Percentiles rank a stretch among this genome's conserved stretches.
Conservation (phyloP, 768 basidiomycete species). For the Pleurotus platypus region DNA sequence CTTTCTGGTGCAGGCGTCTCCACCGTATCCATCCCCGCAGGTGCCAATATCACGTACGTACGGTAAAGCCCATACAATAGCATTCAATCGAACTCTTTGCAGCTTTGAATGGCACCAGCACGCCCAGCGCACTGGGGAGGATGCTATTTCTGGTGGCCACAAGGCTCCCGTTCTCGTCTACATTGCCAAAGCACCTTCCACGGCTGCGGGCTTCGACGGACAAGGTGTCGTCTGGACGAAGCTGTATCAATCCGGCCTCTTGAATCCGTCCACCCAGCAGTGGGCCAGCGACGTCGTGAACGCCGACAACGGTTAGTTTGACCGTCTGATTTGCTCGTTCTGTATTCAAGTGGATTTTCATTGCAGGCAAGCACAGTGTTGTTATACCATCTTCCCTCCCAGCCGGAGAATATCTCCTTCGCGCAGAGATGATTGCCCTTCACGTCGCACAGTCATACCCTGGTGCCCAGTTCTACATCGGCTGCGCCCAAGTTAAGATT, state of each 20-base stretch:
- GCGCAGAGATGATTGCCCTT: constrained; percentile 32
- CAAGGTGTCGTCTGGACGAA: constrained; percentile 52
- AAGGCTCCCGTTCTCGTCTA: constrained; percentile 50
- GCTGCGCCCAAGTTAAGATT: constrained; percentile 48
- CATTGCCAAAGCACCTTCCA: constrained; percentile 45
- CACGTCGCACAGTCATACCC: constrained; percentile 32
- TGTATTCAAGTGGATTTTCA: not conserved
- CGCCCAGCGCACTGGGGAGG: constrained; percentile 48
- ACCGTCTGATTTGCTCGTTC: not conserved
- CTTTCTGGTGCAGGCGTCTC: constrained; percentile 34
- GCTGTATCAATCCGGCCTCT: constrained; percentile 46
- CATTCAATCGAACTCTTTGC: not conserved
- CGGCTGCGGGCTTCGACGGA: constrained; percentile 41
- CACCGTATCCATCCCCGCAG: constrained; percentile 40
- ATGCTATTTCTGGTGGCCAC: constrained; percentile 47
- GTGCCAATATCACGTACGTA: constrained; percentile 37
- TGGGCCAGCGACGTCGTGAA: constrained; percentile 54
- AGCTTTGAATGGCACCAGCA: constrained; percentile 58
- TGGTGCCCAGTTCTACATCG: constrained; percentile 46
- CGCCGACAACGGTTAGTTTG: constrained; percentile 31
- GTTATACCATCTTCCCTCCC: constrained; percentile 43
- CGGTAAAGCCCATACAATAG: not conserved
- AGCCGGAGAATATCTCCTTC: constrained; percentile 47
- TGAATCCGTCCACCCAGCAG: constrained; percentile 30
- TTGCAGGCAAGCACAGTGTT: constrained; percentile 38